phyloP scores from a whole-genome alignment of 768 basidiomycete genomes.

The Russula emetica region DNA sequence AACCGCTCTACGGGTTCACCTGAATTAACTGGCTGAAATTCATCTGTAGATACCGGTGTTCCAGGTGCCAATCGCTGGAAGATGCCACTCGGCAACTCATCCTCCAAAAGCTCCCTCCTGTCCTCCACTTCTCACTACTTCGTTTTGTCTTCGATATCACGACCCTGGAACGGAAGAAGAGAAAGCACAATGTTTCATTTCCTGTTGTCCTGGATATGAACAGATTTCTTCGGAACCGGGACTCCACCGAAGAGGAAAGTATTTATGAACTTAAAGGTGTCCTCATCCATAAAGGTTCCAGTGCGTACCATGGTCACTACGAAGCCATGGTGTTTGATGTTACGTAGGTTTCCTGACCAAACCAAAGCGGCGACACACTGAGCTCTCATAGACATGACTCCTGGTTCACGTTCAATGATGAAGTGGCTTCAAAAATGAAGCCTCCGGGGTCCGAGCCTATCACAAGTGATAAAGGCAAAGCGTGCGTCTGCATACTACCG shows the following conservation, averaged over 20 bases:
- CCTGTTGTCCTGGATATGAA: conserved; percentile 71
- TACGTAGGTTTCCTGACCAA: conserved; percentile 44
- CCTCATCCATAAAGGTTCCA: conserved; percentile 84
- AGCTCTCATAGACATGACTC: conserved; percentile 46
- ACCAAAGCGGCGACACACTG: not conserved
- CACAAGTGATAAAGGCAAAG: conserved; percentile 32
- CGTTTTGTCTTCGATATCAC: conserved; percentile 87
- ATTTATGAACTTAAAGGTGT: conserved; percentile 84
- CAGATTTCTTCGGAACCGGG: conserved; percentile 43
- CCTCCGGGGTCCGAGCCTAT: conserved; percentile 44
- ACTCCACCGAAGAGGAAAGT: conserved; percentile 30
- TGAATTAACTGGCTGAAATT: not conserved
- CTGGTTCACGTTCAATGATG: conserved; percentile 96
- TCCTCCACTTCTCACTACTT: conserved; percentile 86
- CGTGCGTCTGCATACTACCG: conserved; percentile 11
- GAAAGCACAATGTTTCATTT: conserved; percentile 76
- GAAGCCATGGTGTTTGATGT: conserved; percentile 79
- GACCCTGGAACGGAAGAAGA: conserved; percentile 81
- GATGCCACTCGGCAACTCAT: conserved; percentile 77
- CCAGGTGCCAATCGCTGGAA: conserved; percentile 64
- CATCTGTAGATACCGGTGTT: conserved; percentile 67
- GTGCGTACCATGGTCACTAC: conserved; percentile 89
- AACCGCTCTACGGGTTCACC: conserved; percentile 24
- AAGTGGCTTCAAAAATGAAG: conserved; percentile 64
- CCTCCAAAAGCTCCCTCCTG: conserved; percentile 70